These are phyloP conservation scores for Spergularia azorica DNA, from an alignment of 179 eudicot genomes.

Conservation along the genomic window DNA sequence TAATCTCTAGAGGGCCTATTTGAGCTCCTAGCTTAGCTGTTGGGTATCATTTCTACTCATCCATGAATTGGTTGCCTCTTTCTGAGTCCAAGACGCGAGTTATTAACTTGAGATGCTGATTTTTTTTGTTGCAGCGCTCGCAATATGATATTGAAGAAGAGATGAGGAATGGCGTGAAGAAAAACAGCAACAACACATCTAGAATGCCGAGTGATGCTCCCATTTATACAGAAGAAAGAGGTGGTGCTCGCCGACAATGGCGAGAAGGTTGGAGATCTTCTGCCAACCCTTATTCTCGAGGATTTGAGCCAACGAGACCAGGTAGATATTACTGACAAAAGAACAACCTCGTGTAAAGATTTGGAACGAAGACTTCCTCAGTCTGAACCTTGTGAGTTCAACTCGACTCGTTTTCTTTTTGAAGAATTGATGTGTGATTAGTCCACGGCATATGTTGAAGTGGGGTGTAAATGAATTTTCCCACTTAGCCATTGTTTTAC, in stretches of 20 bases:
- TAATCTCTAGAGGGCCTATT: not conserved
- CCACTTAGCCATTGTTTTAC: slow-evolving; percentile 13
- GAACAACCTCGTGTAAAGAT: not conserved
- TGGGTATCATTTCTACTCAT: too few species aligned
- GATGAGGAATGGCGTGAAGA: slow-evolving; percentile 46
- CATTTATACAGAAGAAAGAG: slow-evolving; percentile 45
- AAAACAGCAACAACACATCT: slow-evolving; percentile 37
- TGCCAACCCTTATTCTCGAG: slow-evolving; percentile 50
- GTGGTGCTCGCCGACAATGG: slow-evolving; percentile 54
- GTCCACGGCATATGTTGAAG: not conserved
- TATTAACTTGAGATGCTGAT: not conserved
- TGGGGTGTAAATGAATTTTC: slow-evolving; percentile 13
- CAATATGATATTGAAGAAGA: slow-evolving; percentile 73
- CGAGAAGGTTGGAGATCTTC: slow-evolving; percentile 53
- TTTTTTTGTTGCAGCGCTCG: slow-evolving; percentile 44
- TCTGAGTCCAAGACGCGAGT: not conserved
- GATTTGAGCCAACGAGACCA: slow-evolving; percentile 50
- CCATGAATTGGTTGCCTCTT: not conserved
- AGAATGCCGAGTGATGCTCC: slow-evolving; percentile 46
- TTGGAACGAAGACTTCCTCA: not conserved
- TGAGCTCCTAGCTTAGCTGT: not conserved
- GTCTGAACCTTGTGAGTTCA: slow-evolving; percentile 11
- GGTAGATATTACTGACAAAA: slow-evolving; percentile 31
- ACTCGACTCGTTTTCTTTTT: not conserved
- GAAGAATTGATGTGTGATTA: slow-evolving; percentile 7